These are phyloP conservation scores for Tuber aestivum DNA, from an alignment of 495 filamentous ascomycete species.

Conservation along the genomic window DNA sequence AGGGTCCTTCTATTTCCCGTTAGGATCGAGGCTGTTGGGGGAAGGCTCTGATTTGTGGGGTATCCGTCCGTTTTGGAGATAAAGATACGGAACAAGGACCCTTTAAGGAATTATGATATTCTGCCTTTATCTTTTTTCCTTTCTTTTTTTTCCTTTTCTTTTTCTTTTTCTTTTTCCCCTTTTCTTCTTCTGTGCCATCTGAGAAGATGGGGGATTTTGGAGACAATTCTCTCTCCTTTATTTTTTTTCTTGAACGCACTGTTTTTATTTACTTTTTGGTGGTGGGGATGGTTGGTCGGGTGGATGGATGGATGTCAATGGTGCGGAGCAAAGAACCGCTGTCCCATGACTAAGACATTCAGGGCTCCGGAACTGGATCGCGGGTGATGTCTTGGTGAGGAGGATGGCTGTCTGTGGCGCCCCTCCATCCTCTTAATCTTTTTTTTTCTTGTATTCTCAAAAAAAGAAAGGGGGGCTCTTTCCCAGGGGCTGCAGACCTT, in stretches of 20 bases:
- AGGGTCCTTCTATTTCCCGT: constrained; percentile 2
- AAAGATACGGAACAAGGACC: constrained; percentile 1
- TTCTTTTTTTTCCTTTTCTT: background rate
- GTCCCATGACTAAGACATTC: background rate
- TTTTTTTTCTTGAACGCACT: background rate
- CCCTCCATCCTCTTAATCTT: background rate
- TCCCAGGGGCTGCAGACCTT: background rate
- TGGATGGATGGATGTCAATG: background rate
- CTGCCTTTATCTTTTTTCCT: background rate
- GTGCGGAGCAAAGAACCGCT: background rate
- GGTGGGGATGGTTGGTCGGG: background rate
- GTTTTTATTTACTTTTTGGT: constrained; percentile 1
- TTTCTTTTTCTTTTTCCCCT: background rate
- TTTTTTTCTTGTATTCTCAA: background rate
- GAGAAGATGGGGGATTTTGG: background rate
- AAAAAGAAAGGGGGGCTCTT: background rate
- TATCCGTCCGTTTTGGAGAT: background rate
- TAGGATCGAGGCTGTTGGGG: background rate
- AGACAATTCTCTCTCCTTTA: background rate
- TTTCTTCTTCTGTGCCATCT: background rate
- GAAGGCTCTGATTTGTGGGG: background rate
- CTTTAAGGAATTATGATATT: constrained; percentile 3
- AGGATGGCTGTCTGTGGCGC: background rate
- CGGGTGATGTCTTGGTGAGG: background rate
- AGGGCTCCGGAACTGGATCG: constrained; percentile 1